A percentile compares a stretch with the other conserved stretches of the same genome.
phyloP scores from a whole-genome alignment of 257 asterid species.

The Solanum tarijense region DNA sequence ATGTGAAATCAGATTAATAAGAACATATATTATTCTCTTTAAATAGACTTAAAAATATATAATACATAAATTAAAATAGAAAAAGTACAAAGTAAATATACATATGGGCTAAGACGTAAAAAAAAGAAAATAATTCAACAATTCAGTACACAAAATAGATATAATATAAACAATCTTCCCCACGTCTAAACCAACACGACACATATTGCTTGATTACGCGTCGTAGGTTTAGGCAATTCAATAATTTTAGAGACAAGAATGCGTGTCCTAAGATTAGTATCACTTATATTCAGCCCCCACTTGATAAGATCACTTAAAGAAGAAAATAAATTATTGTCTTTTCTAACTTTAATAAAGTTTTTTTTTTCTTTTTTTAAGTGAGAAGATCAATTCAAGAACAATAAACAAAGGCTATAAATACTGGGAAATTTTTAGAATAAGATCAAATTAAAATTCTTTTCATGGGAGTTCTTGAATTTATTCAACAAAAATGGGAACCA shows the following conservation, averaged over 20 bases:
- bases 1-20: neutral
- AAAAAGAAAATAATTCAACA: neutral
- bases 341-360: neutral
- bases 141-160: neutral
- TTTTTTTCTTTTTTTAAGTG: neutral
- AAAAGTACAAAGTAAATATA: neutral
- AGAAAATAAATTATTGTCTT: neutral
- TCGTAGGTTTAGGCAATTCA: neutral
- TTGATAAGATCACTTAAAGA: neutral
- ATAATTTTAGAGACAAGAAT: neutral
- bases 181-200: neutral
- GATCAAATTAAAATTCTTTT: neutral
- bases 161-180: rapidly evolving
- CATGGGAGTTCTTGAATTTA: neutral
- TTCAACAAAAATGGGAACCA: constrained; percentile 14
- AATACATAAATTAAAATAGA: neutral
- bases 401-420: neutral
- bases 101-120: neutral
- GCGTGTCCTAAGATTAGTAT: neutral
- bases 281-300: neutral
- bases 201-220: rapidly evolving
- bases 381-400: neutral
- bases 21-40: rapidly evolving
- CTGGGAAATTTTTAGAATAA: neutral
- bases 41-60: neutral